phyloP scores from a whole-genome alignment of 2,329 filamentous ascomycete species.

The Pseudogymnoascus sp. region DNA sequence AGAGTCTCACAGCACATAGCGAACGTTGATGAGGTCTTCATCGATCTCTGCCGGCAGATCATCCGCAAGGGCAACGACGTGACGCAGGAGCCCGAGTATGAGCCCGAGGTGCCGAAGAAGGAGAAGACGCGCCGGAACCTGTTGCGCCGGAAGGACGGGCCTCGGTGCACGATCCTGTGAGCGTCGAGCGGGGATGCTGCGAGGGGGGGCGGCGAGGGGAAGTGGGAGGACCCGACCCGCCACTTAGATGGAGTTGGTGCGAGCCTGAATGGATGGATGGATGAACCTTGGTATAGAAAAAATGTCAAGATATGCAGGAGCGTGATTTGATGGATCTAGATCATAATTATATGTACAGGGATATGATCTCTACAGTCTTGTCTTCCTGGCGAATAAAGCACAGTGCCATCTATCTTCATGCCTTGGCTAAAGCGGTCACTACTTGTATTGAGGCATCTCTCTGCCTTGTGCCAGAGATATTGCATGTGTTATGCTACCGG shows the following conservation, averaged over 20 bases:
- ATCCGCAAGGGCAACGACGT: slow-evolving; percentile 46
- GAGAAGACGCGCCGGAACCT: slow-evolving; percentile 21
- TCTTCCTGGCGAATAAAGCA: not conserved
- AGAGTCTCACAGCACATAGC: slow-evolving; percentile 22
- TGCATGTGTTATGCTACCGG: not conserved
- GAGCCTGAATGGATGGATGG: not conserved
- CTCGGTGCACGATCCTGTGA: slow-evolving; percentile 33
- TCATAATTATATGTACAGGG: slow-evolving; percentile 5
- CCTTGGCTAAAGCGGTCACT: not conserved
- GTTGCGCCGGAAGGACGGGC: slow-evolving; percentile 9
- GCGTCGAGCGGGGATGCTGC: not conserved
- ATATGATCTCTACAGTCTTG: slow-evolving; percentile 3
- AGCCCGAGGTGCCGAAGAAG: slow-evolving; percentile 29
- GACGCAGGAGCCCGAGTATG: slow-evolving; percentile 8
- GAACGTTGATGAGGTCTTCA: slow-evolving; percentile 66
- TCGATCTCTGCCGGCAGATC: slow-evolving; percentile 58
- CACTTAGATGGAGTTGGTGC: not conserved
- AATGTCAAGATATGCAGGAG: slow-evolving; percentile 2
- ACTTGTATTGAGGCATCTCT: not conserved
- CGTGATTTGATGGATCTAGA: slow-evolving; percentile 1
- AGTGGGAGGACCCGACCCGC: not conserved
- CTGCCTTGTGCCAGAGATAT: not conserved
- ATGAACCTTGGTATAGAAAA: not conserved
- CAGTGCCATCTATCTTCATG: not conserved
- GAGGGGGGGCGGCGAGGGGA: not conserved